Conservation (phyloP, 2,329 filamentous ascomycete species). For the Phyllosticta capitalensis region DNA sequence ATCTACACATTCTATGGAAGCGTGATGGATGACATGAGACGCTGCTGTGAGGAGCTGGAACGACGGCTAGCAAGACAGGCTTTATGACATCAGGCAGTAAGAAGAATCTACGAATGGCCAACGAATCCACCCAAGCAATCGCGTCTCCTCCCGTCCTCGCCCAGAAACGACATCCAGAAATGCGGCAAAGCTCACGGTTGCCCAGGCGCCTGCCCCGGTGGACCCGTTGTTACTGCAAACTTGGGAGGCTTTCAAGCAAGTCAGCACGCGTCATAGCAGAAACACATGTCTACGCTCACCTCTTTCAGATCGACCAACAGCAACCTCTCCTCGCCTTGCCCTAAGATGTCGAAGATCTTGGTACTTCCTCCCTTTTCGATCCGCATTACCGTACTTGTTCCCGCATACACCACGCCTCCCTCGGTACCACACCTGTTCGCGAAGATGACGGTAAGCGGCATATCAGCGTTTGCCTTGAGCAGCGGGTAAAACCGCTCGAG, state of each 20-base stretch:
- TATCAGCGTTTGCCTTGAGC: conserved; percentile 19
- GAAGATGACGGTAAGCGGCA: conserved; percentile 58
- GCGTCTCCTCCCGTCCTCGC: not conserved
- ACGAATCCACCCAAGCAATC: not conserved
- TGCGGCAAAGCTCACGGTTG: not conserved
- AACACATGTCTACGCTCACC: conserved; percentile 15
- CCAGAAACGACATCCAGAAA: not conserved
- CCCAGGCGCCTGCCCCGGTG: not conserved
- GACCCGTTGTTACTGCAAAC: conserved; percentile 12
- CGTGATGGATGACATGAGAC: not conserved
- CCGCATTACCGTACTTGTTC: conserved; percentile 62
- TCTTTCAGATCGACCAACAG: conserved; percentile 56
- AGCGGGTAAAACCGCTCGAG: conserved; percentile 58
- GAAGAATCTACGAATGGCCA: not conserved
- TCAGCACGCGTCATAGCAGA: not conserved
- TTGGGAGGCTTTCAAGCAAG: conserved; percentile 12
- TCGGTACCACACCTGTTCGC: conserved; percentile 63
- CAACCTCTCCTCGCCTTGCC: conserved; percentile 59
- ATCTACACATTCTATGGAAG: conserved; percentile 20
- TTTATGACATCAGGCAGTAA: not conserved
- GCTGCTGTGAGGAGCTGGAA: not conserved
- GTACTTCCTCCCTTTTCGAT: conserved; percentile 58
- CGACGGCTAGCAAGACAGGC: not conserved
- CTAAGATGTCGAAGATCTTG: conserved; percentile 58
- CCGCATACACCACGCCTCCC: conserved; percentile 57